phyloP scores from a whole-genome alignment of 1,284 basidiomycete genomes.

The Austroboletus novae-zelandiae region DNA sequence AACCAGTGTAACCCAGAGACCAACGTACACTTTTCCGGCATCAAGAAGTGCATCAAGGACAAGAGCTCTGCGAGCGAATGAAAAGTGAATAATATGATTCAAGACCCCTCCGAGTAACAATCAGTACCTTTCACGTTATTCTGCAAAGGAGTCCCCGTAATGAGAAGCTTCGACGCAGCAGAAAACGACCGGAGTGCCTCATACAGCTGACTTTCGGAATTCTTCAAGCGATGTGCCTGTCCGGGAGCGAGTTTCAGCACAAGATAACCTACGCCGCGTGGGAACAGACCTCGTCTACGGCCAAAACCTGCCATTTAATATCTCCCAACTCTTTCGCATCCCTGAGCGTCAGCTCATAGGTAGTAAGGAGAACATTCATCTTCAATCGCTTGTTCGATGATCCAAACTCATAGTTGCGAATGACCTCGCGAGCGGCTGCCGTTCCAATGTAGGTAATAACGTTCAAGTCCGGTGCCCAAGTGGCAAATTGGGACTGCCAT shows the following conservation, averaged over 20 bases:
- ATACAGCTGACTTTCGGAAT: slow-evolving; percentile 96
- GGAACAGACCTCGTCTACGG: slow-evolving; percentile 85
- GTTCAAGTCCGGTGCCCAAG: slow-evolving; percentile 97
- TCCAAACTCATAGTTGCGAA: slow-evolving; percentile 92
- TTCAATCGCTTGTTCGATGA: slow-evolving; percentile 83
- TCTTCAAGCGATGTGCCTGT: slow-evolving; percentile 96
- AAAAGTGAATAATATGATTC: slow-evolving; percentile 5
- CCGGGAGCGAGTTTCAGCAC: slow-evolving; percentile 8
- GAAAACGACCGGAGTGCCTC: slow-evolving; percentile 90
- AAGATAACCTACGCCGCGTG: neutral
- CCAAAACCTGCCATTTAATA: slow-evolving; percentile 97
- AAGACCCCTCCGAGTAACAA: slow-evolving; percentile 1
- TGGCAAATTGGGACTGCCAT: slow-evolving; percentile 94
- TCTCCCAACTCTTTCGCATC: slow-evolving; percentile 87
- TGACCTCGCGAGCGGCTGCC: slow-evolving; percentile 84
- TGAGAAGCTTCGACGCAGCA: slow-evolving; percentile 89
- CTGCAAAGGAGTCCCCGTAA: slow-evolving; percentile 97
- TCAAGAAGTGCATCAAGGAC: slow-evolving; percentile 97
- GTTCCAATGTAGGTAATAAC: slow-evolving; percentile 97
- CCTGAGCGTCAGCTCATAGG: slow-evolving; percentile 94
- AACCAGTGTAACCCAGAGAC: neutral
- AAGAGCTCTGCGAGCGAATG: slow-evolving; percentile 70
- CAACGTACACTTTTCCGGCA: slow-evolving; percentile 91
- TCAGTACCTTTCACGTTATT: slow-evolving; percentile 94
- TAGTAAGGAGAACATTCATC: slow-evolving; percentile 97